These are phyloP conservation scores for Coemansia sp. DNA, from an alignment of 192 early-diverging fungal genomes.

Conservation along the genomic window DNA sequence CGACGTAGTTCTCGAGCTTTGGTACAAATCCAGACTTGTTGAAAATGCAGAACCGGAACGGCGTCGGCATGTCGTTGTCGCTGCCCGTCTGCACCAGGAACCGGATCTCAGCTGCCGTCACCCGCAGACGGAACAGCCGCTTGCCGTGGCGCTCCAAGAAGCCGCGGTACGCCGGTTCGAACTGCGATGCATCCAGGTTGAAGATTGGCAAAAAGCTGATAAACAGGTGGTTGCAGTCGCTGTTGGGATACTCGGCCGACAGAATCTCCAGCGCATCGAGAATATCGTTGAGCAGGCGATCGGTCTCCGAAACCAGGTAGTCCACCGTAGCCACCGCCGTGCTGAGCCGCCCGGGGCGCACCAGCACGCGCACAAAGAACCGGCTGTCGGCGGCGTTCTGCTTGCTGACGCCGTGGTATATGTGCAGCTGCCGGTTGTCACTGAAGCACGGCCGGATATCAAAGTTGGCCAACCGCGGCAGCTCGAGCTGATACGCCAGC, in stretches of 20 bases:
- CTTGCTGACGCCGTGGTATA: conserved; percentile 94
- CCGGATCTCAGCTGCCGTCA: conserved; percentile 95
- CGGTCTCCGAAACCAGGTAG: conserved; percentile 93
- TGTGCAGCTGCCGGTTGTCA: conserved; percentile 92
- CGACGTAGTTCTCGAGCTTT: conserved; percentile 90
- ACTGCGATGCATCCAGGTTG: conserved; percentile 78
- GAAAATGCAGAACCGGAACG: conserved; percentile 88
- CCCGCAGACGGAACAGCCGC: conserved; percentile 89
- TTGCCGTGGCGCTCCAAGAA: conserved; percentile 93
- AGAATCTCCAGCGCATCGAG: conserved; percentile 94
- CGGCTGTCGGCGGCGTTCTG: conserved; percentile 91
- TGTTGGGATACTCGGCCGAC: conserved; percentile 86
- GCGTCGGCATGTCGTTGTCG: conserved; percentile 63
- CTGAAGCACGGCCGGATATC: conserved; percentile 94
- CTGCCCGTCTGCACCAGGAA: conserved; percentile 82
- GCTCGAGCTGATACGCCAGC: conserved; percentile 95
- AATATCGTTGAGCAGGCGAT: conserved; percentile 89
- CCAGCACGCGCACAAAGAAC: conserved; percentile 97
- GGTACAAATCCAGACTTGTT: conserved; percentile 91
- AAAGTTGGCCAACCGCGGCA: conserved; percentile 90
- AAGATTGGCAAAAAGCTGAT: conserved; percentile 98
- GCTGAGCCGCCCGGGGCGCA: conserved; percentile 84
- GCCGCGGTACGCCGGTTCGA: conserved; percentile 80
- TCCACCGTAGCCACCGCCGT: conserved; percentile 84
- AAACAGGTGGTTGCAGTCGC: conserved; percentile 98